Base-by-base conservation (phyloP, 805 yeast genomes). In the Cyberlindnera amylophila region DNA sequence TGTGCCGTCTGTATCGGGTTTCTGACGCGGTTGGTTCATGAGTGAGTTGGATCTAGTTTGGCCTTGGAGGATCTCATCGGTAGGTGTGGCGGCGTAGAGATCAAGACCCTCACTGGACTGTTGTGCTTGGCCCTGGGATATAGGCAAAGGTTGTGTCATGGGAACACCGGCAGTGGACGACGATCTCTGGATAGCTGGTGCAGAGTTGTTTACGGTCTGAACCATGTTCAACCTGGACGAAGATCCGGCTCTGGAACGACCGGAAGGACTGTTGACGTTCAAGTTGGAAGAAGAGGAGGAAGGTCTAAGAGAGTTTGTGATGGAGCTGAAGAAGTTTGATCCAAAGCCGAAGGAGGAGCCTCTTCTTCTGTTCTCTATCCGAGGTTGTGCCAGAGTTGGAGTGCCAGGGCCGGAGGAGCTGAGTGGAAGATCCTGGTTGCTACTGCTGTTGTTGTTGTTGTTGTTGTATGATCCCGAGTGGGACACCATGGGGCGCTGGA, bases 1-100 rank as follows among this genome's bases (percentile, higher is more conserved):
- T 11, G 57, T 57, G 0, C 63, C 64, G 45, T 61, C 61, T 1
- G 56, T 23, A 31, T 58, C 62, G n/a, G 54, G 43, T 31, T 47
- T 52, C 5, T 47, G 48, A 4, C 44, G 37, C 16, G 38, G 38
- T 16, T 18, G 45, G 32, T 16, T 33, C 24, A 26, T 29, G 35
- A 27, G 45, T 34, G 52, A 49, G 34, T 46, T 47, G 12, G 51
- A 34, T 26, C 52, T 42, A 8, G 50, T 49, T 30, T 46, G 52
- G n/a, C 47, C 55, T 31, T 47, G 57, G 3, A 55, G 36, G 14
- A 44, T 16, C 21, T 55, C 59, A 14, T 57, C 59, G 0, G 48
- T 53, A 6, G 61, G 60, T 2, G 61, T 57, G 0, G 55, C 52
- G 4, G 55, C 54, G 27, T 45, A 44, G 35, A 48, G 47, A 31